These are phyloP conservation scores for Fusarium compactum DNA, from an alignment of 2,329 filamentous ascomycete species.

Conservation along the genomic window DNA sequence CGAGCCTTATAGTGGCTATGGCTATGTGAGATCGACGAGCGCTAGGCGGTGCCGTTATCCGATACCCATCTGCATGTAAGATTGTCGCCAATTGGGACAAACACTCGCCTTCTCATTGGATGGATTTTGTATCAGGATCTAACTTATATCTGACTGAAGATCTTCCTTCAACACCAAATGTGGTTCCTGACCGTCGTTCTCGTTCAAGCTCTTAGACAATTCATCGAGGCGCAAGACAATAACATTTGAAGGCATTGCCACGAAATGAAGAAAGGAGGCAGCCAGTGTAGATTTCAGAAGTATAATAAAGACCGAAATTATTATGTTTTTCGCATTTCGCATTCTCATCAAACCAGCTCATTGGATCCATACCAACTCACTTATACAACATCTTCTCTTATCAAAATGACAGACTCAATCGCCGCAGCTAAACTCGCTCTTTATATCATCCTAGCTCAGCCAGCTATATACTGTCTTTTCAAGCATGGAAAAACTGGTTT, in stretches of 20 bases:
- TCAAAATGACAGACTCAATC: constrained; percentile 15
- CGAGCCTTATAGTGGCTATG: neutral
- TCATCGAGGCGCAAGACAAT: neutral
- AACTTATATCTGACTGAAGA: neutral
- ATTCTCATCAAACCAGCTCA: neutral
- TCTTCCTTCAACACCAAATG: neutral
- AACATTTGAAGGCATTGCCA: neutral
- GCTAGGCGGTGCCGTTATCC: neutral
- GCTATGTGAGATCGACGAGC: neutral
- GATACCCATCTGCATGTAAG: neutral
- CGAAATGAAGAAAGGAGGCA: neutral
- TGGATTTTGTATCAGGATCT: neutral
- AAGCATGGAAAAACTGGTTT: constrained; percentile 23
- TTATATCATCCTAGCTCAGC: constrained; percentile 12
- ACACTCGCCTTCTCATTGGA: neutral
- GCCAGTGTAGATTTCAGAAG: neutral
- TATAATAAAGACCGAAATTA: constrained; percentile 5
- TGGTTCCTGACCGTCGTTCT: neutral
- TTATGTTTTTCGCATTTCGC: neutral
- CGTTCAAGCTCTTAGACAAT: neutral
- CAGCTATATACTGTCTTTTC: constrained; percentile 19
- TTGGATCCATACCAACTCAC: neutral
- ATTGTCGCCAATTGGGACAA: neutral
- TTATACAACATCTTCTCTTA: neutral
- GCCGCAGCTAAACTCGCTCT: constrained; percentile 14